Evolutionary conservation across 129 eudicot genomes (phyloP), one percentile per base, ranked within the genome.

Genomic region (Deinandra increscens): DNA sequence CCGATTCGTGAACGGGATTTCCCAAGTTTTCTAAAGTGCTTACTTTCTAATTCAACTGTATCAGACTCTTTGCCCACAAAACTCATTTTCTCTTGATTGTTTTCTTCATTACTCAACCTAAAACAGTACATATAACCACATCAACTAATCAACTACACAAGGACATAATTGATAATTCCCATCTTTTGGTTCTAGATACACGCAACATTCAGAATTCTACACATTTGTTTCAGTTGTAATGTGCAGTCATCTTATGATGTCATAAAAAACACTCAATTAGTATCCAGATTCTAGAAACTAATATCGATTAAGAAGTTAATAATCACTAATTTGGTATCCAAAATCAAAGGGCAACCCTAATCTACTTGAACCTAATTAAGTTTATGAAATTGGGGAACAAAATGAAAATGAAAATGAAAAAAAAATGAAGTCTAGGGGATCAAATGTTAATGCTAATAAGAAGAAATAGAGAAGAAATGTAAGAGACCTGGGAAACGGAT

Each of bases 1-100:
- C 80, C 78, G 1, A 18, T 61, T 71, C 82, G 84, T 22, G 92
- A 75, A 42, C 99, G 97, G 41, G 88, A 81, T 65, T 83, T 93
- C 59, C 80, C 88, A 65, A 70, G 70, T 74, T 79, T 93, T 74
- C 78, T 89, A 6, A 79, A 65, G 31, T 75, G 86, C 71, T 88
- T 87, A 66, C 80, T 85, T 62, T 93, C 99, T 62, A 68, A 66
- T 48, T 93, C 97, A 41, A 79, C 62, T 15, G 61, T 75, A n/a
- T 93, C 99, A 9, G 68, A 74, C 71, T 93, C 97, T 81, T 80
- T 89, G 5, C 79, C 69, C 33, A 54, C 54, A 43, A 71, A 83
- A 71, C 64, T 65, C 26, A 58, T 60, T 56, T 76, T 88, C 41
- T 91, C 90, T 61, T 65, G 79, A 77, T 64, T 66, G 50, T 60